Percentiles rank a stretch among this genome's conserved stretches.
These are phyloP conservation scores for Pestalotiopsis sp. DNA, from an alignment of 2,329 filamentous ascomycete species.

Conservation along the genomic window DNA sequence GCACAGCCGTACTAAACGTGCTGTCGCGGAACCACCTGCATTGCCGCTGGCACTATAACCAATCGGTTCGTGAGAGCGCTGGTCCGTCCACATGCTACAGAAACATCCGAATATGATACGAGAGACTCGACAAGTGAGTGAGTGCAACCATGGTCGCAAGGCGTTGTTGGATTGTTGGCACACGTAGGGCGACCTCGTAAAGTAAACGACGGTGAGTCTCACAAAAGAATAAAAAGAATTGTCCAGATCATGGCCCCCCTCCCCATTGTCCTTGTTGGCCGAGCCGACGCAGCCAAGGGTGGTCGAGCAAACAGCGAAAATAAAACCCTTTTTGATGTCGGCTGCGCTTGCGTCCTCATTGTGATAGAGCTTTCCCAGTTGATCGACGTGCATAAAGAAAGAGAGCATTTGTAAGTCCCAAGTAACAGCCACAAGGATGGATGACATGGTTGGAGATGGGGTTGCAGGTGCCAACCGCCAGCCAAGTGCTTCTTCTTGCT, in stretches of 20 bases:
- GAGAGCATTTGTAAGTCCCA: neutral
- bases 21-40: slow-evolving; percentile 2
- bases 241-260: neutral
- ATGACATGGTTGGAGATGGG: neutral
- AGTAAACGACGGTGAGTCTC: neutral
- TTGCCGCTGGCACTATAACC: neutral
- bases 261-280: neutral
- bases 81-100: neutral
- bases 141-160: neutral
- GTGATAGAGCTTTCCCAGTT: neutral
- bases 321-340: neutral
- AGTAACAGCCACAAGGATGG: neutral
- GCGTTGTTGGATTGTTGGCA: neutral
- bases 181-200: neutral
- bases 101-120: neutral
- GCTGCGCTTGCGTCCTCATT: neutral
- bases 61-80: neutral
- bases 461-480: neutral
- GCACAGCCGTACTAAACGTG: neutral
- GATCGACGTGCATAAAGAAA: neutral
- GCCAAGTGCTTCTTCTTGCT: neutral
- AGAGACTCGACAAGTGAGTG: neutral
- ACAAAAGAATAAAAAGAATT: neutral
- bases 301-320: neutral
- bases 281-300: neutral